Base-by-base conservation (phyloP, 1,284 basidiomycete genomes). In the Thelephora terrestris region DNA sequence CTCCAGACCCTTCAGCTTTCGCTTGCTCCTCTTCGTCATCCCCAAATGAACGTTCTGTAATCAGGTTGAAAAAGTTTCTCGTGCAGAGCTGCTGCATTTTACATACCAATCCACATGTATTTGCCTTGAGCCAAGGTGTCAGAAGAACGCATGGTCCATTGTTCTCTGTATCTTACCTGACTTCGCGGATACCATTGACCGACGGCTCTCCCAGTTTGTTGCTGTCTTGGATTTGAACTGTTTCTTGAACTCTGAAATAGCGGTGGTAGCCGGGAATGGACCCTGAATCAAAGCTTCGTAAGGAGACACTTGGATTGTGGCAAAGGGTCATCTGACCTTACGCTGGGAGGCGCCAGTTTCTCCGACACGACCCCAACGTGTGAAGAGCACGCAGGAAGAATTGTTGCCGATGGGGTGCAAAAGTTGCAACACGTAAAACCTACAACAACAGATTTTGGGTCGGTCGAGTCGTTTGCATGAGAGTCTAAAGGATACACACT, bases 401-500 rank as follows among this genome's bases (percentile, higher is more conserved):
- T 61, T 54, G 54, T 72, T 70, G 2, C 69, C 68, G 27, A 74
- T 64, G 0, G 75, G 69, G 55, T 80, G 78, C 29, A 81, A 60
- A 2, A 82, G 63, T 54, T 82, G 79, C n/a, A 81, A 64, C 2
- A 80, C 75, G 52, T 81, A 82, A 61, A 79, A 82, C 53, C 77
- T 79, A 48, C 5, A 14, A 14, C 16, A 45, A 40, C 12, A 49
- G 25, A 49, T 39, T 29, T 7, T 45, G 10, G 34, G 12, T 17
- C 43, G 16, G 24, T 12, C 7, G 3, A 46, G 43, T 42, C 6
- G 25, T 27, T 29, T 25, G 10, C 12, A 21, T 5, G 24, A 43
- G 16, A 7, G 14, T 7, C 3, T 5, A 20, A 14, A 14, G 17
- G 7, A 45, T 16, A 49, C 64, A 43, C 46, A 79, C 78, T 81